phyloP scores from a whole-genome alignment of 345 rosid genomes.

The Linum trigynum region DNA sequence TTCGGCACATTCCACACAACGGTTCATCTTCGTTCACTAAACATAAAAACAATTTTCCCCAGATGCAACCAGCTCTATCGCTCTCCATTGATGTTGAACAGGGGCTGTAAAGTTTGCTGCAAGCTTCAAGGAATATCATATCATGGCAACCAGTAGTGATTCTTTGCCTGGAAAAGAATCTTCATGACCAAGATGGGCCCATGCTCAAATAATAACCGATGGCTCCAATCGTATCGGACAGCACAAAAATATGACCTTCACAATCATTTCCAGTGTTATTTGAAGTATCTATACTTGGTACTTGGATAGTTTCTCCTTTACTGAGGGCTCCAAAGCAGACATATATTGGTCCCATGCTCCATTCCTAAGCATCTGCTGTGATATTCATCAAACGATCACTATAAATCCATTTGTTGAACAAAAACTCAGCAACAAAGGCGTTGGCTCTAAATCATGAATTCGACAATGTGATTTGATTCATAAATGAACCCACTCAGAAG shows the following conservation, averaged over 20 bases:
- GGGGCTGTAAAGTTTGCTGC: not conserved
- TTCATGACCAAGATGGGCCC: not conserved
- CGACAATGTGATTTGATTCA: no score
- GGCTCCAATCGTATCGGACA: not conserved
- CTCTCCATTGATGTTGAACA: not conserved
- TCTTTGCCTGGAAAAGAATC: not conserved
- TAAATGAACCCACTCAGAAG: no score
- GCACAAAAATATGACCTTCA: not conserved
- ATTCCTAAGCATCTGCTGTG: constrained; percentile 67
- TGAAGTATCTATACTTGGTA: constrained; percentile 45
- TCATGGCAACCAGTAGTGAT: not conserved
- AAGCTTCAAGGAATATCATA: not conserved
- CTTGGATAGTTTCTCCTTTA: constrained; percentile 74
- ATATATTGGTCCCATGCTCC: constrained; percentile 82
- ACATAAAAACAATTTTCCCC: not conserved
- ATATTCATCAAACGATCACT: not conserved
- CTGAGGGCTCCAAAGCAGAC: constrained; percentile 76
- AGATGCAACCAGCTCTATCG: not conserved
- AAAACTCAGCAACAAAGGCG: no score
- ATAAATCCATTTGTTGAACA: not conserved
- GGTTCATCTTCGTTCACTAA: not conserved
- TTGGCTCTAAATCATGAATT: no score
- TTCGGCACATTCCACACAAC: no score
- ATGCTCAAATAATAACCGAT: not conserved
- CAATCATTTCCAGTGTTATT: not conserved